Evolutionary conservation across 2,329 filamentous ascomycete species (phyloP), one percentile per base, ranked within the genome.

Genomic region (Teratosphaeria pseudoeucalypti): DNA sequence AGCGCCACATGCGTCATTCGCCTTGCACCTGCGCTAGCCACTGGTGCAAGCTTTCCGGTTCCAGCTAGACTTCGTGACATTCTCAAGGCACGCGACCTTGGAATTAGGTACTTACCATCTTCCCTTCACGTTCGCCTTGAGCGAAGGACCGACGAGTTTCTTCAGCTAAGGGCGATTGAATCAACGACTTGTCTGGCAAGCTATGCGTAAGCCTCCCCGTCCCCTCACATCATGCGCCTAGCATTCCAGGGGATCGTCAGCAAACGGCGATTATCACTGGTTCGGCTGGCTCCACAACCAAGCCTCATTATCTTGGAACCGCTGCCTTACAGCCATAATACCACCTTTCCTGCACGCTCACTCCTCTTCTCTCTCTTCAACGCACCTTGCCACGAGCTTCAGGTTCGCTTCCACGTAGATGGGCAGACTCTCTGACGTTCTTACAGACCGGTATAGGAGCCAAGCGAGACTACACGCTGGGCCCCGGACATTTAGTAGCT

Each of bases 361-460:
- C 23, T 52, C 47, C 14, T 39, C 37, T 37, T 34, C 26, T 23
- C 7, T 34, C 19, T 32, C 56, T 57, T 23, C 43, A 23, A 9
- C 43, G 43, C 43, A 49, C 43, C n/a, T 19, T 19, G 56, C 56
- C 56, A 29, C 29, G 39, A 58, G 29, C 34, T 34, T 32, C 34
- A 19, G n/a, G 56, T 16, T 37, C 16, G 26, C 56, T 58, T 34
- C 47, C 23, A 70, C 68, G 65, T 68, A 77, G 78, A 82, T 82
- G 79, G 79, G 79, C 80, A 77, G 81, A 76, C 72, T 77, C 68
- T 74, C 75, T 74, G 78, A 82, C 76, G 74, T 75, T 69, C 76
- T 76, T 71, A 72, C 74, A 76, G 76, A 77, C 74, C 79, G 77
- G 74, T 75, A 78, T 72, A 76, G 78, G 72, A 78, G 76, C 66